Evolutionary conservation across 768 basidiomycete species (phyloP), one percentile per base, ranked within the genome.

Genomic region (Russula vinacea): DNA sequence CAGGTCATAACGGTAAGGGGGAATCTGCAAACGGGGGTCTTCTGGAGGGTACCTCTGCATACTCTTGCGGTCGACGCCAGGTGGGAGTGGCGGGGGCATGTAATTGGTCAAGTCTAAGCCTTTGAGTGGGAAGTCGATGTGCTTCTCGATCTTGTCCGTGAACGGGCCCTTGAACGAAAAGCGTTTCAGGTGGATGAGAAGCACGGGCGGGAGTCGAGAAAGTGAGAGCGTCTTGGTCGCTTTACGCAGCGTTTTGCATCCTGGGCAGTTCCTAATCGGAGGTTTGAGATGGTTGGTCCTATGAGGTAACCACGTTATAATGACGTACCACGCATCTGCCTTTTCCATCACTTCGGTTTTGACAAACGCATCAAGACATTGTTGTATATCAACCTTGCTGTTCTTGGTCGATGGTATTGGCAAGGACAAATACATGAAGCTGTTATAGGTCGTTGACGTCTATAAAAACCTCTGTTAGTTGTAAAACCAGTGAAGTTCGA

Each of bases 401-500:
- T 81, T 79, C 61, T 82, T 82, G 32, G 80, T 78, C 22, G 83
- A 77, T 1, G 95, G 94, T 55, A 99, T 87, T 1, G 96, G 95
- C 54, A 99, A 73, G 57, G 93, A 89, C 58, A 99, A 81, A 67
- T 94, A 95, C 80, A 97, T 98, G 76, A 98, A 98, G 8, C 90
- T 83, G 72, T 98, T 97, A 70, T 95, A 98, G 5, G 95, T 98
- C 32, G 94, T 98, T 33, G 95, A 97, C 5, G 95, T 98, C 94
- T 98, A 11, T 51, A 54, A 44, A 42, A 50, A 52, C 45, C 39
- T 16, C 39, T 33, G 60, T 73, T 45, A 72, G 63, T 26, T n/a
- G 17, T 51, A 33, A 57, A 53, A 56, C 52, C 60, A 49, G 58
- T 22, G 11, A 10, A 35, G 17, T n/a, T 22, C 42, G 75, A 77